These are phyloP conservation scores for Flaveria sonorensis DNA, from an alignment of 129 eudicot genomes.

Conservation along the genomic window DNA sequence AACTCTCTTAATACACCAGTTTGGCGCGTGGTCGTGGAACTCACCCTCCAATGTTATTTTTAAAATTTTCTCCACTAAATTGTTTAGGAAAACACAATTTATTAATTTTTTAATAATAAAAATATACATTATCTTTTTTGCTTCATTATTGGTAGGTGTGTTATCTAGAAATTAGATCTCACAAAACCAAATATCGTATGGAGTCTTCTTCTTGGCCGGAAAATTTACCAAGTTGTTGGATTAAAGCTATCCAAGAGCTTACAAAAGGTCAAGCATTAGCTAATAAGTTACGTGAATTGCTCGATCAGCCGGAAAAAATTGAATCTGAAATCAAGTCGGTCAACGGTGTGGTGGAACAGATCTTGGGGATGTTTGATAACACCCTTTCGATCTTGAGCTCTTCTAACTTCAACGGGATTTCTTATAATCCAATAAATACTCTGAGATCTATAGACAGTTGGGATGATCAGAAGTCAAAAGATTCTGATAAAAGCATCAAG, in stretches of 20 bases:
- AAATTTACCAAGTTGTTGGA: slow-evolving; percentile 15
- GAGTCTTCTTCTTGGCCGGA: slow-evolving; percentile 27
- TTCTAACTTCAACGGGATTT: not conserved
- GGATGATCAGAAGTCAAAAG: slow-evolving; percentile 33
- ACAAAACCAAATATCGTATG: slow-evolving; percentile 12
- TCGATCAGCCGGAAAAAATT: not conserved
- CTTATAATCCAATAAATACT: slow-evolving; percentile 19
- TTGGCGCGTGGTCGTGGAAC: slow-evolving; percentile 27
- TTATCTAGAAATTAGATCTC: not conserved
- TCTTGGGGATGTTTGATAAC: slow-evolving; percentile 22
- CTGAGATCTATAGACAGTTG: not conserved
- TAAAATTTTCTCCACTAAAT: slow-evolving; percentile 1
- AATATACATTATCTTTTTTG: not conserved
- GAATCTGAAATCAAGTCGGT: not conserved
- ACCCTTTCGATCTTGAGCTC: slow-evolving; percentile 28
- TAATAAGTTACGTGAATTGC: slow-evolving; percentile 8
- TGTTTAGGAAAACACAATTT: not conserved
- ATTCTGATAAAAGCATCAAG: slow-evolving; percentile 41
- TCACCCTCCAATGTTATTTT: slow-evolving; percentile 7
- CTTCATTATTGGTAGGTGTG: slow-evolving; percentile 21
- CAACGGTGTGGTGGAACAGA: slow-evolving; percentile 21
- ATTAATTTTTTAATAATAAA: not conserved
- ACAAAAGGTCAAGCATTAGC: slow-evolving; percentile 32
- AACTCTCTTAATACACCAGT: no score
- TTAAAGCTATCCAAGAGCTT: slow-evolving; percentile 28